phyloP scores from a whole-genome alignment of 192 early-diverging fungal species.

The Physocladia obscura region DNA sequence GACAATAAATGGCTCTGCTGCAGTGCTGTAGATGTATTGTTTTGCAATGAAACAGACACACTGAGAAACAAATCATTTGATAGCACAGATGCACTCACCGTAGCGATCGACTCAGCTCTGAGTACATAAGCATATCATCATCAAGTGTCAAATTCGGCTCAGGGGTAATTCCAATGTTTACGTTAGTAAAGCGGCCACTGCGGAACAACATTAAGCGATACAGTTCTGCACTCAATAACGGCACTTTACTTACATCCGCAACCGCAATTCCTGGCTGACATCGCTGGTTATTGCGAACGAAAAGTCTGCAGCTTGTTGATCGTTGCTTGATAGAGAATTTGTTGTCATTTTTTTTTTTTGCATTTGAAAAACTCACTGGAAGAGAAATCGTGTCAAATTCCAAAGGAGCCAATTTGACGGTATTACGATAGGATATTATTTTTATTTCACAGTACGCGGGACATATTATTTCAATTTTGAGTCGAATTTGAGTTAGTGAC shows the following conservation, averaged over 20 bases:
- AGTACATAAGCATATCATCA: background rate
- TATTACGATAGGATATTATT: too few relatives aligned
- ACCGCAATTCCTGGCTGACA: background rate
- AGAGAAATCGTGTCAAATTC: too few relatives aligned
- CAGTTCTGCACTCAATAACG: background rate
- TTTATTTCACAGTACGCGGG: too few relatives aligned
- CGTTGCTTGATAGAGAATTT: background rate
- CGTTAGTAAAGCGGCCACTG: background rate
- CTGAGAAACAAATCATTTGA: background rate
- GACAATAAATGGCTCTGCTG: slow-evolving; percentile 60
- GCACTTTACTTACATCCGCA: slow-evolving; percentile 7
- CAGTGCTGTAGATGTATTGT: background rate
- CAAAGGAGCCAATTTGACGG: too few relatives aligned
- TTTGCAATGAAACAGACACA: too few relatives aligned
- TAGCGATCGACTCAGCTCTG: background rate
- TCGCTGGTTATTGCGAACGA: slow-evolving; percentile 34
- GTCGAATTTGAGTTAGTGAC: too few relatives aligned
- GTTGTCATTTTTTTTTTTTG: too few relatives aligned
- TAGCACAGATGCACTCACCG: background rate
- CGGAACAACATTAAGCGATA: background rate
- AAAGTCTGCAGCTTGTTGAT: slow-evolving; percentile 30
- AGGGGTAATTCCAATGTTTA: background rate
- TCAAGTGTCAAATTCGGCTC: too few relatives aligned
- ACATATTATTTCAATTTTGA: too few relatives aligned
- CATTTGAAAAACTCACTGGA: too few relatives aligned